These are phyloP conservation scores for Syncephalastrum contaminatum DNA, from an alignment of 371 early-diverging fungal genomes.

Conservation along the genomic window DNA sequence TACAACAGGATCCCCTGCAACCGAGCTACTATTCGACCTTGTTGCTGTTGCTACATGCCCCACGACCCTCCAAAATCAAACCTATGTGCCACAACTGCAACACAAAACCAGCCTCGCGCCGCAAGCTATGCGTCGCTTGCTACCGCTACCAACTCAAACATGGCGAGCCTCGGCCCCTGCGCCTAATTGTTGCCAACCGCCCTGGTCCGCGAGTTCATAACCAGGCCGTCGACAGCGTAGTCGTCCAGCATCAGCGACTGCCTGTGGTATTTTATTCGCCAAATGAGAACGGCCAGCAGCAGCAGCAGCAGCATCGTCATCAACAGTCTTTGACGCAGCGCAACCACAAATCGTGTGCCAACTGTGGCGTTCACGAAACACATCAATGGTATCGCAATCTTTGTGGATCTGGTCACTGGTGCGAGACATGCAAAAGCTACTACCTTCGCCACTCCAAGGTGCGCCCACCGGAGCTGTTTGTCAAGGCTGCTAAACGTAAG, in stretches of 20 bases:
- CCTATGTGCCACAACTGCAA: slow-evolving; percentile 42
- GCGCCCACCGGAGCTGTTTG: slow-evolving; percentile 37
- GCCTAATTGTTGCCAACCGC: slow-evolving; percentile 37
- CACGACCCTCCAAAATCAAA: slow-evolving; percentile 33
- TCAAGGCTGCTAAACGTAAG: slow-evolving; percentile 47
- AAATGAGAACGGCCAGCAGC: neutral
- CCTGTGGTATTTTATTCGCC: too few relatives aligned
- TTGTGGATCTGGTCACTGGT: slow-evolving; percentile 46
- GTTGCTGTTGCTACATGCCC: slow-evolving; percentile 23
- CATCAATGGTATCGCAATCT: slow-evolving; percentile 51
- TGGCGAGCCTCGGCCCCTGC: slow-evolving; percentile 28
- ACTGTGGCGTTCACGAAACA: slow-evolving; percentile 41
- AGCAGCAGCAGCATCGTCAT: neutral
- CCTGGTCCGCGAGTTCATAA: slow-evolving; percentile 16
- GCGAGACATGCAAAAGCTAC: slow-evolving; percentile 49
- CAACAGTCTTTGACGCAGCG: neutral
- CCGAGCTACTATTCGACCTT: slow-evolving; percentile 26
- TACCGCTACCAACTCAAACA: slow-evolving; percentile 47
- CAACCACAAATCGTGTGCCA: slow-evolving; percentile 33
- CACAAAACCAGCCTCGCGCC: slow-evolving; percentile 41
- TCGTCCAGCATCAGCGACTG: neutral
- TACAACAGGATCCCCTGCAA: neutral
- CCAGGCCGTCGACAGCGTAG: neutral
- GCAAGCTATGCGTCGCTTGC: slow-evolving; percentile 44
- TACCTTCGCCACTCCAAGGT: slow-evolving; percentile 38